A percentile compares a stretch with the other conserved stretches of the same genome.
Evolutionary conservation across 1,284 basidiomycete genomes (phyloP).

Genomic region (Cryptococcus sp.): DNA sequence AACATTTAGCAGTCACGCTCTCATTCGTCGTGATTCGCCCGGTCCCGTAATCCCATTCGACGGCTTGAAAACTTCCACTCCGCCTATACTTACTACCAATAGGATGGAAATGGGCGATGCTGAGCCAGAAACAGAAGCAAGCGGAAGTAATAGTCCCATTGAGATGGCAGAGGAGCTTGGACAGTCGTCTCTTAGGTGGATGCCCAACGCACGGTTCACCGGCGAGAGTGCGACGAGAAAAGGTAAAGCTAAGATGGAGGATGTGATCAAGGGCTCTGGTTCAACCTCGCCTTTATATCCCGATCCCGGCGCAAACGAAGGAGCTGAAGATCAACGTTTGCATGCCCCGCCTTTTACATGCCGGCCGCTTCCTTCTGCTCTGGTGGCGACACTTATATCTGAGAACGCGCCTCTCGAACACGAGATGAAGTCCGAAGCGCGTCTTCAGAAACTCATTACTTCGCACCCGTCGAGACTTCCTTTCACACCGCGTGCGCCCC

Average conservation of each 20-base stretch:
- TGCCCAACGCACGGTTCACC: constrained; percentile 24
- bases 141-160: constrained; percentile 12
- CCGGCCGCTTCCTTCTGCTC: constrained; percentile 40
- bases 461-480: constrained; percentile 45
- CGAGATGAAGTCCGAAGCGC: constrained; percentile 50
- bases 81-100: constrained; percentile 18
- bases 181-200: constrained; percentile 25
- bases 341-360: constrained; percentile 30
- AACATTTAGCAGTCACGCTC: constrained; percentile 12
- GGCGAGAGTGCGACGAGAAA: constrained; percentile 22
- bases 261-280: not conserved
- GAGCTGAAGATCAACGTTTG: not conserved
- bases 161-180: constrained; percentile 21
- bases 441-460: constrained; percentile 39
- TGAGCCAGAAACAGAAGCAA: constrained; percentile 1
- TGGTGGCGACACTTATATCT: constrained; percentile 48
- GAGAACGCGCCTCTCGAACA: constrained; percentile 47
- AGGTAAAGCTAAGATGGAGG: constrained; percentile 34
- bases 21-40: constrained; percentile 29
- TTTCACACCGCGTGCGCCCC: constrained; percentile 42
- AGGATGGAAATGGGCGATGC: constrained; percentile 1
- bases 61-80: constrained; percentile 36
- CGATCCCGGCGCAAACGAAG: not conserved
- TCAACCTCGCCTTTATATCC: not conserved
- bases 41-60: constrained; percentile 39